Percentiles rank a stretch among this genome's conserved stretches.
Evolutionary conservation across 352 stramenopile genomes (phyloP).

Genomic region (Thraustochytrium sp.): DNA sequence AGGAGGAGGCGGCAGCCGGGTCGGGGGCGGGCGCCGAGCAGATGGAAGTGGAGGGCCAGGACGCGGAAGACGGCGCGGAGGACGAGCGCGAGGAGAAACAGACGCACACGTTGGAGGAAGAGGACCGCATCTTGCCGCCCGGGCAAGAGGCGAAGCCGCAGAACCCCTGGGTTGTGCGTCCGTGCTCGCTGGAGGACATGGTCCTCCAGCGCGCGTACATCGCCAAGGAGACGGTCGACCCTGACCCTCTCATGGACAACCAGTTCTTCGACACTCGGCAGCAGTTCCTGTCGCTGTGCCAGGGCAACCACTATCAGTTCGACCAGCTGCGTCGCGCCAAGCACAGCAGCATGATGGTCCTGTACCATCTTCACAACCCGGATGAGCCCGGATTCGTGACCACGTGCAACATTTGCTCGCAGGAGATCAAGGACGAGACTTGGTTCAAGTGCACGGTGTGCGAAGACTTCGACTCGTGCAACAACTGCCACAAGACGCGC

Average conservation of each 20-base stretch:
- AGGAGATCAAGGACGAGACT: conserved; percentile 39
- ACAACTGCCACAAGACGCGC: conserved; percentile 25
- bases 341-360: conserved; percentile 98
- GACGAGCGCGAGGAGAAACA: conserved; percentile 8
- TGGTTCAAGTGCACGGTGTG: conserved; percentile 40
- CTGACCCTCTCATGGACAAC: conserved; percentile 40
- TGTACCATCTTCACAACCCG: conserved; percentile 96
- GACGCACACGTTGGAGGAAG: neutral
- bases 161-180: conserved; percentile 15
- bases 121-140: neutral
- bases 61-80: neutral
- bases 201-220: conserved; percentile 22
- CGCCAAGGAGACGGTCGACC: neutral
- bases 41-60: neutral
- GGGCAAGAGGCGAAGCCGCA: neutral
- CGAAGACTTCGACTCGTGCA: conserved; percentile 43
- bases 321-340: conserved; percentile 86
- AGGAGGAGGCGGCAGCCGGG: neutral
- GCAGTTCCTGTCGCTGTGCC: conserved; percentile 47
- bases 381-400: conserved; percentile 43
- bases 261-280: conserved; percentile 51
- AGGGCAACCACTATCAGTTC: conserved; percentile 50
- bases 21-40: neutral
- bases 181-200: conserved; percentile 25
- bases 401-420: conserved; percentile 35